Evolutionary conservation across 495 filamentous ascomycete genomes (phyloP).

Genomic region (Aspergillus cavernicola): DNA sequence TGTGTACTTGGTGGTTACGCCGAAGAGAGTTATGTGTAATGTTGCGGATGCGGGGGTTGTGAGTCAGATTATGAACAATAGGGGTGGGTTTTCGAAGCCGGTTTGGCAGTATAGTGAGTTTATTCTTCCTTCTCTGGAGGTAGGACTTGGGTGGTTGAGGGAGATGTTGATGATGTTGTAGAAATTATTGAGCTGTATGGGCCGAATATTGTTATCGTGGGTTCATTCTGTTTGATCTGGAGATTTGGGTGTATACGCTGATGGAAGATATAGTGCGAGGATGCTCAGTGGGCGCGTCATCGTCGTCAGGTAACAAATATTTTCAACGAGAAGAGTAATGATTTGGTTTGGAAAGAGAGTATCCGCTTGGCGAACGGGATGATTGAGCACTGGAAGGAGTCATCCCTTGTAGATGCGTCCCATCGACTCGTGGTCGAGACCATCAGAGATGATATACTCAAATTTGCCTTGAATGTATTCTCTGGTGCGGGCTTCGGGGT

Average conservation of each 20-base stretch:
- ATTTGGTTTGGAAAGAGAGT: constrained; percentile 41
- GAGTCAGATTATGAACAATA: constrained; percentile 30
- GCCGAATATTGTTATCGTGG: constrained; percentile 40
- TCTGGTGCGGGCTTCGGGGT: constrained; percentile 42
- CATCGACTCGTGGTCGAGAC: background rate
- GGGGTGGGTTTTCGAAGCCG: constrained; percentile 42
- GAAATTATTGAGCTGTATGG: constrained; percentile 44
- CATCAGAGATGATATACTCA: constrained; percentile 34
- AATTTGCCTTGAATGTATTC: constrained; percentile 44
- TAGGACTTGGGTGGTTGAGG: background rate
- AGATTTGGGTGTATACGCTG: background rate
- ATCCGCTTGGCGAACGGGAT: constrained; percentile 27
- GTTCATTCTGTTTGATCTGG: background rate
- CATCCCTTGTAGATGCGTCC: background rate
- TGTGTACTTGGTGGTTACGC: constrained; percentile 40
- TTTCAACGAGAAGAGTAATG: constrained; percentile 49
- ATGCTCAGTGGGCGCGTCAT: constrained; percentile 43
- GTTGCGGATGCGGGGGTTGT: constrained; percentile 38
- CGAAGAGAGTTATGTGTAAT: constrained; percentile 36
- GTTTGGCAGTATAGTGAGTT: constrained; percentile 28
- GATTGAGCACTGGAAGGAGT: constrained; percentile 32
- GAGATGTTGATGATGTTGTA: constrained; percentile 7
- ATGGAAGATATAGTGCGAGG: constrained; percentile 25
- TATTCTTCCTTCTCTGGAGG: background rate
- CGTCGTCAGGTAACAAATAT: constrained; percentile 37